Conservation (phyloP, 352 stramenopile species). For the Plasmopara muralis region DNA sequence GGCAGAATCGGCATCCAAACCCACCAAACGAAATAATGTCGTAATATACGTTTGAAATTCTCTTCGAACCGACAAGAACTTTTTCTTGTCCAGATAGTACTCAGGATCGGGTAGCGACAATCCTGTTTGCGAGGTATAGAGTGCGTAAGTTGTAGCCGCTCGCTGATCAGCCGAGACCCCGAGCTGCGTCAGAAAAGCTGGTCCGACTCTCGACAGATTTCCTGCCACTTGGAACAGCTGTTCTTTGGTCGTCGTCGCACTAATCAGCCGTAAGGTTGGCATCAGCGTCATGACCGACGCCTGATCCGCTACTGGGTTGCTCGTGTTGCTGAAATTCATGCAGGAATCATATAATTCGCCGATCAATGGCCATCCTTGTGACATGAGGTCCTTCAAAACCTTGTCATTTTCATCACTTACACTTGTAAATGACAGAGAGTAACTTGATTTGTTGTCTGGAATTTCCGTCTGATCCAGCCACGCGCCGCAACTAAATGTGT, state of each 20-base stretch:
- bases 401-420: constrained; percentile 26
- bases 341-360: neutral
- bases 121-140: neutral
- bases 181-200: neutral
- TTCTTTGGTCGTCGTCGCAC: neutral
- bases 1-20: neutral
- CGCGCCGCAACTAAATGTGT: constrained; percentile 54
- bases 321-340: neutral
- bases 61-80: neutral
- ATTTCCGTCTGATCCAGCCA: constrained; percentile 46
- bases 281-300: neutral
- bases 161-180: neutral
- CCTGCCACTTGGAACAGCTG: neutral
- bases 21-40: neutral
- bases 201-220: neutral
- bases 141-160: neutral
- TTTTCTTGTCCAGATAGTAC: constrained; percentile 1
- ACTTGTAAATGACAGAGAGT: neutral
- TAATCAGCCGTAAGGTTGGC: neutral
- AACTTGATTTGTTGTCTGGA: constrained; percentile 16
- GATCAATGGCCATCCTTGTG: constrained; percentile 49
- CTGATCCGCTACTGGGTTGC: neutral
- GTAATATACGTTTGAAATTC: neutral
- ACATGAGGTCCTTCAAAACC: constrained; percentile 44
- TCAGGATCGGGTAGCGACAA: neutral